These are phyloP conservation scores for Biscutella laevigata DNA, from an alignment of 441 rosid genomes.

Conservation along the genomic window DNA sequence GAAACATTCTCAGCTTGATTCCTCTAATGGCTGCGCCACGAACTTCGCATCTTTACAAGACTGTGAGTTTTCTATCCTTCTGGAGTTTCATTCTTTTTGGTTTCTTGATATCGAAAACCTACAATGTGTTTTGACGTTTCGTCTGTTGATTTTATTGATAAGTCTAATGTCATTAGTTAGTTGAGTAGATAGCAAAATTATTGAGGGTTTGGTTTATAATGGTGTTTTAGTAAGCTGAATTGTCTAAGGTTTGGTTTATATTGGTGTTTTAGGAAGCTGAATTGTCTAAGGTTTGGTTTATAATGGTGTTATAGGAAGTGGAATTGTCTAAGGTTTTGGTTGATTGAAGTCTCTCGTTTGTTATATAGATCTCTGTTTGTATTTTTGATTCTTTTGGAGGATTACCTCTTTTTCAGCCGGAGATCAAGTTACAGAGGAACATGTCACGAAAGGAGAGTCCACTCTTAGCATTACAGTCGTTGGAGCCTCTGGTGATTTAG, in stretches of 20 bases:
- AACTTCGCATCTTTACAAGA: slow-evolving; percentile 40
- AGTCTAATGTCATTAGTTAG: no score
- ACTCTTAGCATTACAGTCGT: slow-evolving; percentile 75
- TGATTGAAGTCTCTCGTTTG: background rate
- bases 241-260: no score
- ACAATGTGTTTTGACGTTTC: no score
- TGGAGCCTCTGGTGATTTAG: slow-evolving; percentile 94
- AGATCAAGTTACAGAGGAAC: slow-evolving; percentile 31
- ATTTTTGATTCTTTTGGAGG: background rate
- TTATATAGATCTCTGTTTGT: background rate
- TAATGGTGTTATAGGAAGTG: no score
- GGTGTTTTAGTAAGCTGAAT: no score
- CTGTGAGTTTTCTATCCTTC: slow-evolving; percentile 43
- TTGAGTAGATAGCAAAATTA: no score
- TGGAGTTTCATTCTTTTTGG: background rate
- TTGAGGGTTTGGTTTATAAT: no score
- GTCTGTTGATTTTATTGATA: no score
- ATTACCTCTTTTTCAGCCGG: slow-evolving; percentile 30
- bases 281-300: no score
- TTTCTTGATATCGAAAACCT: background rate
- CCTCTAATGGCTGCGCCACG: slow-evolving; percentile 48
- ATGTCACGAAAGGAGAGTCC: slow-evolving; percentile 28
- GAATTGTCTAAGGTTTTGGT: background rate
- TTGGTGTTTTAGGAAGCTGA: no score
- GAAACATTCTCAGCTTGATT: slow-evolving; percentile 40